These are phyloP conservation scores for Solanum hybrid DNA, from an alignment of 305 asterid species.

Conservation along the genomic window DNA sequence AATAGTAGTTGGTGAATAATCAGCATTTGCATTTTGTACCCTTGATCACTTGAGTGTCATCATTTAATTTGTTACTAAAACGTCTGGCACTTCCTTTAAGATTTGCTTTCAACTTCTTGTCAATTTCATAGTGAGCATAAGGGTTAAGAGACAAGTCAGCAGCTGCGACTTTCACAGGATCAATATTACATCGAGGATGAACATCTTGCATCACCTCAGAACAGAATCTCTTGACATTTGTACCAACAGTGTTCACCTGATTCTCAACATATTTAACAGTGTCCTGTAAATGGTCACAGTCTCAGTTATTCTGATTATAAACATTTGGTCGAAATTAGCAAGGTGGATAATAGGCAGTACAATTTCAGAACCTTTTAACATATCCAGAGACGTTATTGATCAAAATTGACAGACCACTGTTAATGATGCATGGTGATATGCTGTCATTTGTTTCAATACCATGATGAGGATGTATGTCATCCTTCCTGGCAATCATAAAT, in stretches of 20 bases:
- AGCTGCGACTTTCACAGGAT: slow-evolving; percentile 43
- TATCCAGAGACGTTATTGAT: background rate
- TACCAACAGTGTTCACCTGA: slow-evolving; percentile 72
- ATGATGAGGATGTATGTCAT: background rate
- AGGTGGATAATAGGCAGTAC: background rate
- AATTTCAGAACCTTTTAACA: background rate
- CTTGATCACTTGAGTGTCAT: slow-evolving; percentile 28
- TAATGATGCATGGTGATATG: background rate
- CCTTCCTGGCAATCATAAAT: background rate
- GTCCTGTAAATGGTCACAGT: slow-evolving; percentile 36
- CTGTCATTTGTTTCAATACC: background rate
- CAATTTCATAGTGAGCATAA: slow-evolving; percentile 26
- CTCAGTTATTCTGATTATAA: background rate
- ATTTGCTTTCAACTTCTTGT: slow-evolving; percentile 29
- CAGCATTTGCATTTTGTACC: slow-evolving; percentile 10
- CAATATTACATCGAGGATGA: slow-evolving; percentile 33
- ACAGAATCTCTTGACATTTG: slow-evolving; percentile 61
- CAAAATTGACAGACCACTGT: background rate
- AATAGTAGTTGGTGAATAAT: background rate
- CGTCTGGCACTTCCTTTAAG: slow-evolving; percentile 17
- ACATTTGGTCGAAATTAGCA: background rate
- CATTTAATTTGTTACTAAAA: slow-evolving; percentile 15
- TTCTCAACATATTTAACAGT: slow-evolving; percentile 66
- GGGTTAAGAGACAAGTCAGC: slow-evolving; percentile 42
- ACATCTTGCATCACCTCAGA: slow-evolving; percentile 71